phyloP scores from a whole-genome alignment of 495 filamentous ascomycete genomes.

The Penicillium dipodomyicola region DNA sequence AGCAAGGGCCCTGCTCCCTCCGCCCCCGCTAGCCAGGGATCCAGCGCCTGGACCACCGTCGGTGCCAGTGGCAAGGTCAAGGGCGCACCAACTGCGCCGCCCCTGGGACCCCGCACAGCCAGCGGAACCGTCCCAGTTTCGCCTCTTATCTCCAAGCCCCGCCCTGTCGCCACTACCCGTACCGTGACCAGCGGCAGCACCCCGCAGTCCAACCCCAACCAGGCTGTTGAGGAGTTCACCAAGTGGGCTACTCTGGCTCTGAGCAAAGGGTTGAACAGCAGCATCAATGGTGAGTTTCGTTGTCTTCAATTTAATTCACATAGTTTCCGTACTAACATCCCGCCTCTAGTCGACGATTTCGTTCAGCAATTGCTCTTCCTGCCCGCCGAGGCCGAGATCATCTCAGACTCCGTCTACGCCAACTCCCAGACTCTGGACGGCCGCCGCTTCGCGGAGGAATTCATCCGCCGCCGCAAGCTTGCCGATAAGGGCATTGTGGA shows the following conservation, averaged over 20 bases:
- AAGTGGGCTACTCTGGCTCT: conserved; percentile 85
- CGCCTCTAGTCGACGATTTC: conserved; percentile 70
- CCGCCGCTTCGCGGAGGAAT: conserved; percentile 90
- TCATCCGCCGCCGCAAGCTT: conserved; percentile 84
- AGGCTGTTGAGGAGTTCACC: conserved; percentile 80
- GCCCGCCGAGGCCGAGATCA: conserved; percentile 72
- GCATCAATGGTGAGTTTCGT: conserved; percentile 54
- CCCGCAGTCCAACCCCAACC: conserved; percentile 48
- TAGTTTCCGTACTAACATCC: conserved; percentile 17
- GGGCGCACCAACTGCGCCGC: conserved; percentile 56
- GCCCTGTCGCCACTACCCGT: conserved; percentile 28
- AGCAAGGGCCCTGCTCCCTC: conserved; percentile 62
- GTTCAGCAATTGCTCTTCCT: conserved; percentile 69
- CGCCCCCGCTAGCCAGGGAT: conserved; percentile 27
- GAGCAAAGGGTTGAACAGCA: conserved; percentile 56
- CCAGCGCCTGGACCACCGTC: conserved; percentile 89
- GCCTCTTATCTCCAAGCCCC: conserved; percentile 34
- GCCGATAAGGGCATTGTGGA: conserved; percentile 84
- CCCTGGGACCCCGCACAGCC: conserved; percentile 55
- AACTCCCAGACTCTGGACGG: conserved; percentile 84
- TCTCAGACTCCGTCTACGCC: conserved; percentile 84
- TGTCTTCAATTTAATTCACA: background rate
- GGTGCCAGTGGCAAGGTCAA: conserved; percentile 93
- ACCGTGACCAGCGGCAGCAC: conserved; percentile 36
- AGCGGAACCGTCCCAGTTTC: conserved; percentile 49